Evolutionary conservation across 2,329 filamentous ascomycete species (phyloP).

Genomic region (Calonectria henricotiae): DNA sequence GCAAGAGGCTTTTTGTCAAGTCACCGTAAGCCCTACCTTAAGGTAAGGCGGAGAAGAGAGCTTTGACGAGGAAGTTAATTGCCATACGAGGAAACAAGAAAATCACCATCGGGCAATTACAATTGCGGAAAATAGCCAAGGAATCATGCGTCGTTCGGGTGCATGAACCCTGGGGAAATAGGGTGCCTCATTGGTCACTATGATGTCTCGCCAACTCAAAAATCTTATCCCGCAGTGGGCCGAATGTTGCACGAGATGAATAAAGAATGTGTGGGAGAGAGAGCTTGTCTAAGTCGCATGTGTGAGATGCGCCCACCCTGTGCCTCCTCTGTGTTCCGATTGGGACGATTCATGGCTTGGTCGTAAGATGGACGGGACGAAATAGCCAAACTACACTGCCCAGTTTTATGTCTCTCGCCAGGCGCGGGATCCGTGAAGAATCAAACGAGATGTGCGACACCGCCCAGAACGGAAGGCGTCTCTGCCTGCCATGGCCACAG

Average conservation of each 20-base stretch:
- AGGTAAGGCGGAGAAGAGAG: slow-evolving; percentile 3
- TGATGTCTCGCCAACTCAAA: slow-evolving; percentile 17
- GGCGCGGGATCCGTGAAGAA: slow-evolving; percentile 24
- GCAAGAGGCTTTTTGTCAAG: neutral
- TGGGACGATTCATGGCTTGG: neutral
- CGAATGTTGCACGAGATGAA: neutral
- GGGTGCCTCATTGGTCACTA: neutral
- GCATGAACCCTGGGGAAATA: neutral
- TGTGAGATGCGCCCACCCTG: neutral
- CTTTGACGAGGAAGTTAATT: slow-evolving; percentile 10
- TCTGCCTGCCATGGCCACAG: slow-evolving; percentile 27
- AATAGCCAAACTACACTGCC: slow-evolving; percentile 4
- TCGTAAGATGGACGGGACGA: slow-evolving; percentile 15
- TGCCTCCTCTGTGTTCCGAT: neutral
- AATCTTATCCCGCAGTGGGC: neutral
- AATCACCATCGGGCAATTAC: neutral
- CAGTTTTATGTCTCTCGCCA: neutral
- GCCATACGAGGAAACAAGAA: slow-evolving; percentile 17
- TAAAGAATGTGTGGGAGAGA: neutral
- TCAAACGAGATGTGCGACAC: slow-evolving; percentile 23
- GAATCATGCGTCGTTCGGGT: slow-evolving; percentile 19
- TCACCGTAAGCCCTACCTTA: neutral
- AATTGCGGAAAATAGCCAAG: slow-evolving; percentile 2
- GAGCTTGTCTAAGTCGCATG: neutral
- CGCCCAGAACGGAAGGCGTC: slow-evolving; percentile 29